A percentile compares a stretch with the other conserved stretches of the same genome.
Conservation (phyloP, 768 basidiomycete genomes). For the Podaxis carcinomalis region DNA sequence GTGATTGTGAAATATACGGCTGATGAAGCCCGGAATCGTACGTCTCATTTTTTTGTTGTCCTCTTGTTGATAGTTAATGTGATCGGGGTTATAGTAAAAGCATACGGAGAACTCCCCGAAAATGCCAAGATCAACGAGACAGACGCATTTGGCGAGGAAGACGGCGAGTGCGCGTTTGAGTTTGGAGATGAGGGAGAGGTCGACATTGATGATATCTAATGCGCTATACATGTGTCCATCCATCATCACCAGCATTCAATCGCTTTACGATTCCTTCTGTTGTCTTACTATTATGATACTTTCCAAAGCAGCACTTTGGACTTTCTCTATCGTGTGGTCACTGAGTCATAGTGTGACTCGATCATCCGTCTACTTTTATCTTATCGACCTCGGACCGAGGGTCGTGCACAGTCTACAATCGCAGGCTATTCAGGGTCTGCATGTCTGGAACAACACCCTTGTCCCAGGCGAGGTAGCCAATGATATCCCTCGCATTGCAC, state of each 20-base stretch:
- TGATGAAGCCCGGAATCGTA: constrained; percentile 84
- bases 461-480: constrained; percentile 64
- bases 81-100: constrained; percentile 61
- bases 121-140: constrained; percentile 98
- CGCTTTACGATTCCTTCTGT: constrained; percentile 11
- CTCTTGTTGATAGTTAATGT: background rate
- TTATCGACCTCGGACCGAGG: background rate
- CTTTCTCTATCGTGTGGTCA: background rate
- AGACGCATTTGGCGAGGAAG: constrained; percentile 88
- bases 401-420: background rate
- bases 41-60: constrained; percentile 21
- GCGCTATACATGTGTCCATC: background rate
- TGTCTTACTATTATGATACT: constrained; percentile 16
- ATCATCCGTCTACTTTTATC: background rate
- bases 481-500: constrained; percentile 62
- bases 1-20: constrained; percentile 99
- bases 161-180: constrained; percentile 86
- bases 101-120: constrained; percentile 95
- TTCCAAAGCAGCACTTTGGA: constrained; percentile 13
- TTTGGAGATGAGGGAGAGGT: constrained; percentile 87
- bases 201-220: constrained; percentile 85
- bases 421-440: constrained; percentile 41
- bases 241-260: background rate
- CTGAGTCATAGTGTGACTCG: background rate
- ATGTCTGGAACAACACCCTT: constrained; percentile 74